Evolutionary conservation across 768 basidiomycete genomes (phyloP).

Genomic region (Rhodotorula kratochvilovae): DNA sequence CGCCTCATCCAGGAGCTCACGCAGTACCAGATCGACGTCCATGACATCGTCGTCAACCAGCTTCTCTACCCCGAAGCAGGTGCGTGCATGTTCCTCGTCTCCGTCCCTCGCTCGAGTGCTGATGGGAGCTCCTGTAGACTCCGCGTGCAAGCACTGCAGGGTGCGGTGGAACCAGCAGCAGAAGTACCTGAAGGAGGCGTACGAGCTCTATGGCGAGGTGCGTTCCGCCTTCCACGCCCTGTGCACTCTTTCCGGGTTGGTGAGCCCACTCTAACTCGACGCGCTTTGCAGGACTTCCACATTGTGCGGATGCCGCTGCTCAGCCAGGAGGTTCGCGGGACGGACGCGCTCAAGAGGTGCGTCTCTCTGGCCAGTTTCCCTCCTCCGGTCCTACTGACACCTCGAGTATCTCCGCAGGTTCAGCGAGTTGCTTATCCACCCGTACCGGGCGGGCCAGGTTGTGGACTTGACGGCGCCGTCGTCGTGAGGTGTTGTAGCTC

Average conservation of each 20-base stretch:
- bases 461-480: slow-evolving; percentile 13
- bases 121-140: slow-evolving; percentile 56
- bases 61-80: slow-evolving; percentile 86
- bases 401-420: slow-evolving; percentile 30
- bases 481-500: background rate
- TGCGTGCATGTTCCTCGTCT: slow-evolving; percentile 43
- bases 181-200: slow-evolving; percentile 91
- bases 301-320: slow-evolving; percentile 87
- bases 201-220: slow-evolving; percentile 60
- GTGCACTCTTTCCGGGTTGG: background rate
- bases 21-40: slow-evolving; percentile 70
- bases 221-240: background rate
- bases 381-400: background rate
- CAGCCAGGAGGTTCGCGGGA: slow-evolving; percentile 94
- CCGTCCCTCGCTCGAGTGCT: background rate
- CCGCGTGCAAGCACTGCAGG: slow-evolving; percentile 90
- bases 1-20: slow-evolving; percentile 81
- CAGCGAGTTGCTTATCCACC: slow-evolving; percentile 39
- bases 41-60: slow-evolving; percentile 98
- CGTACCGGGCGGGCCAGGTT: slow-evolving; percentile 35
- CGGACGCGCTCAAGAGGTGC: slow-evolving; percentile 71
- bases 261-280: no score
- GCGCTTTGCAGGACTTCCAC: slow-evolving; percentile 76
- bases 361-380: background rate
- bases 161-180: slow-evolving; percentile 97